A percentile compares a stretch with the other conserved stretches of the same genome.
These are phyloP conservation scores for Paracorniculantispora psalliotae DNA, from an alignment of 2,329 filamentous ascomycete genomes.

Conservation along the genomic window DNA sequence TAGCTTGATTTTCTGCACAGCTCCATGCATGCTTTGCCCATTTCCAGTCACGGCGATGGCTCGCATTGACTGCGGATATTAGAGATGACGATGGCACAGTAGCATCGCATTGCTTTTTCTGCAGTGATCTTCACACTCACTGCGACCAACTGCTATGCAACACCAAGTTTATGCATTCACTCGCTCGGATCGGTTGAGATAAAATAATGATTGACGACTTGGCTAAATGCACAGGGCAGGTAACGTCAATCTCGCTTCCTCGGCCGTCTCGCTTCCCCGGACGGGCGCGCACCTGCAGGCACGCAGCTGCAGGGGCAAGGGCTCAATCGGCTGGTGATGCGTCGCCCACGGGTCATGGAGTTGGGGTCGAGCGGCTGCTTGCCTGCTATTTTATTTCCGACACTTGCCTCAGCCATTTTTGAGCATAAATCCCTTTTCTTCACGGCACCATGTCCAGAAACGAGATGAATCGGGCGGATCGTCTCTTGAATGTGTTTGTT, in stretches of 20 bases:
- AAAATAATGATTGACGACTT: not conserved
- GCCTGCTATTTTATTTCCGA: not conserved
- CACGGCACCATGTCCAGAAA: not conserved
- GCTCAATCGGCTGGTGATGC: not conserved
- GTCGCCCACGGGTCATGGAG: not conserved
- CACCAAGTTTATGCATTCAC: not conserved
- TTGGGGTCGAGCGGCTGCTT: not conserved
- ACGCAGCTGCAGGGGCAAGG: not conserved
- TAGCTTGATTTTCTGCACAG: not conserved
- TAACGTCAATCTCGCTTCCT: not conserved
- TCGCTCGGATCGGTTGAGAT: not conserved
- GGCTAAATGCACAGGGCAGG: not conserved
- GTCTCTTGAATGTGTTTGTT: not conserved
- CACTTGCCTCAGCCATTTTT: not conserved
- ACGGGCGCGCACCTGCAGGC: not conserved
- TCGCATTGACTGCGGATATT: slow-evolving; percentile 5
- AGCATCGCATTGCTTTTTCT: not conserved
- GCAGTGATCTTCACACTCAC: not conserved
- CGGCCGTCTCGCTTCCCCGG: not conserved
- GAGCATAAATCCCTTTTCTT: no score
- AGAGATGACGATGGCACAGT: not conserved
- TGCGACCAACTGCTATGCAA: not conserved
- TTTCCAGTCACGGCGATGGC: not conserved
- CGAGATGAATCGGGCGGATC: not conserved
- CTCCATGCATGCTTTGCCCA: not conserved